phyloP scores from a whole-genome alignment of 371 early-diverging fungal species.

The Blakeslea trispora region DNA sequence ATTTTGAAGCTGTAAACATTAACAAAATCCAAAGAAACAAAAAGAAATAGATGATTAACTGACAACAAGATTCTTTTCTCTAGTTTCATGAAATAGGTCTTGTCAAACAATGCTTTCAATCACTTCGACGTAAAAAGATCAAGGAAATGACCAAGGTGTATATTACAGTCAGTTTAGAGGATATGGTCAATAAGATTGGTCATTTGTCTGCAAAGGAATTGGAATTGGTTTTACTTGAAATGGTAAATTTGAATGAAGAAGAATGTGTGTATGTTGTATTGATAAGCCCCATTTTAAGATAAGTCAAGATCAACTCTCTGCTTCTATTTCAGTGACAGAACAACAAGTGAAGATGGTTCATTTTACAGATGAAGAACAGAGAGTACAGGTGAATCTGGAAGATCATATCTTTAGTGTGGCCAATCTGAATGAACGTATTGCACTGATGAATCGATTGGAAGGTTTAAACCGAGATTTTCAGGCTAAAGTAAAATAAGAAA shows the following conservation, averaged over 20 bases:
- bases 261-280: too few relatives aligned
- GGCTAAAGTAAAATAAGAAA: constrained; percentile 34
- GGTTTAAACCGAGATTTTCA: constrained; percentile 58
- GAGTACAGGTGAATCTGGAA: constrained; percentile 50
- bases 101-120: constrained; percentile 65
- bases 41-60: too few relatives aligned
- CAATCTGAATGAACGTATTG: constrained; percentile 36
- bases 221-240: constrained; percentile 51
- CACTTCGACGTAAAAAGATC: constrained; percentile 62
- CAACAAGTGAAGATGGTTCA: constrained; percentile 66
- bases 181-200: constrained; percentile 62
- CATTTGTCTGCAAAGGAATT: constrained; percentile 29
- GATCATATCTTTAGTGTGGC: constrained; percentile 50
- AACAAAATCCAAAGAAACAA: too few relatives aligned
- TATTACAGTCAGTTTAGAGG: constrained; percentile 69
- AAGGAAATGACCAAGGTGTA: constrained; percentile 77
- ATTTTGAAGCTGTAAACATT: constrained; percentile 38
- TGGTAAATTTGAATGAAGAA: constrained; percentile 38
- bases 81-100: constrained; percentile 72
- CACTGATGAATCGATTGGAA: constrained; percentile 49
- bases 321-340: constrained; percentile 52
- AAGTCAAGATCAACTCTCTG: constrained; percentile 59
- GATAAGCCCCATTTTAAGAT: constrained; percentile 37
- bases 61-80: too few relatives aligned
- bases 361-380: constrained; percentile 58